A percentile compares a stretch with the other conserved stretches of the same genome.
Conservation (phyloP, 345 rosid species). For the Eucalyptus caleyi region DNA sequence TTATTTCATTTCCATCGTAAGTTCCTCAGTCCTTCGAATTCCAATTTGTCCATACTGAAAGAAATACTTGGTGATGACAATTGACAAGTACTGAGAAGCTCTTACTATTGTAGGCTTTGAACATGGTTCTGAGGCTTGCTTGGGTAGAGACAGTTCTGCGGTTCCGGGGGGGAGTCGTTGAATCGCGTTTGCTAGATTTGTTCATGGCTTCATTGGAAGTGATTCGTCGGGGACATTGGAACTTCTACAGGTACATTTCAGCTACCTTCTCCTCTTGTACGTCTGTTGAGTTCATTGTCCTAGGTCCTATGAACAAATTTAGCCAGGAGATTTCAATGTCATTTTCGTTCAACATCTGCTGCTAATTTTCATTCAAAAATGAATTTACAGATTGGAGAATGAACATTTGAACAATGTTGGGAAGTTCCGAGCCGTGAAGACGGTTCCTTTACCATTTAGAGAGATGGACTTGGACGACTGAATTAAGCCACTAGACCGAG, state of each 20-base stretch:
- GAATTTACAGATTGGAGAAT: slow-evolving; percentile 62
- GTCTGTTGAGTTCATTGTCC: not conserved
- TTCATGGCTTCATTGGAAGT: slow-evolving; percentile 85
- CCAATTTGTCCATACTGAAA: not conserved
- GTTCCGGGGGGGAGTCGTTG: slow-evolving; percentile 32
- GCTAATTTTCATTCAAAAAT: not conserved
- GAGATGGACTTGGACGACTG: slow-evolving; percentile 2
- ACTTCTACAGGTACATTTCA: slow-evolving; percentile 63
- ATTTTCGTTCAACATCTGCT: not conserved
- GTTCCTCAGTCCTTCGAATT: not conserved
- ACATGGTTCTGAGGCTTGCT: slow-evolving; percentile 62
- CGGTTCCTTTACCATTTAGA: slow-evolving; percentile 80
- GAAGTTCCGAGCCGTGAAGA: slow-evolving; percentile 78
- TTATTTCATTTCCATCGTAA: slow-evolving; percentile 76
- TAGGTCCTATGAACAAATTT: not conserved
- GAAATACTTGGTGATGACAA: not conserved
- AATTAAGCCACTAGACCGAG: not conserved
- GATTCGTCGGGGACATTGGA: slow-evolving; percentile 93
- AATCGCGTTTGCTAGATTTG: slow-evolving; percentile 65
- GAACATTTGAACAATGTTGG: slow-evolving; percentile 89
- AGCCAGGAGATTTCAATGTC: not conserved
- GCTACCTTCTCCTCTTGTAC: not conserved
- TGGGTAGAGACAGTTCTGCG: slow-evolving; percentile 73
- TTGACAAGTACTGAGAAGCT: not conserved
- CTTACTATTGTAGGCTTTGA: slow-evolving; percentile 42